Evolutionary conservation across 139 green algal species (phyloP), one percentile per base, ranked within the genome.

Genomic region (Auxenochlorella protothecoides): DNA sequence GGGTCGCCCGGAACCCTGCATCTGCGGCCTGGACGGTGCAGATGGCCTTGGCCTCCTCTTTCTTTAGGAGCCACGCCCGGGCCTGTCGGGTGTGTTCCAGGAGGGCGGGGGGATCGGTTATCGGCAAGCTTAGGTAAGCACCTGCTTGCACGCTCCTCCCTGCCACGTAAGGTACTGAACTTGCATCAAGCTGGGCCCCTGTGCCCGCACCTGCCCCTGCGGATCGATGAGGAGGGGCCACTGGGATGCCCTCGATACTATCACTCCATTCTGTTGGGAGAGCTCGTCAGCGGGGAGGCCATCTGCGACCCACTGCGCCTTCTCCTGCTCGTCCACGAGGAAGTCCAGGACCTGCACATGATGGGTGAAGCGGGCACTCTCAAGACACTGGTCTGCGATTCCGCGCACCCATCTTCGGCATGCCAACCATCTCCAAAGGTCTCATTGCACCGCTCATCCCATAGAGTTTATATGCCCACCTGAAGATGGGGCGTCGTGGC

Each of bases 281-380:
- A 98, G 85, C 70, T 96, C 91, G 74, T 98, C 93, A 3, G 86
- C 93, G 64, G 93, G 93, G 74, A 98, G 89, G 55, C 93, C 93
- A 83, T 83, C 70, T 27, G 93, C 82, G 52, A 82, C 90, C 93
- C 93, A 98, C 83, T 96, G 86, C 61, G 87, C 89, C 3, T 95
- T 82, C 77, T 97, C 92, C 3, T 84, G 59, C 27, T 96, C 90
- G 63, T 97, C 91, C n/a, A 88, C 91, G 70, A 98, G 78, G 83
- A 98, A 97, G 64, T 53, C 56, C 59, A 65, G 16, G 15, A 74
- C 72, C 72, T 75, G 68, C 27, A 44, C 27, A 44, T 44, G 27
- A 44, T 44, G 27, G 27, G 27, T 44, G 27, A 44, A 44, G 27
- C 27, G 27, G 27, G 27, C 27, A 44, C 12, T 64, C 13, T 64